Percentiles rank a stretch among this genome's conserved stretches.
These are phyloP conservation scores for Malus hybrid DNA, from an alignment of 331 rosid species.

Conservation along the genomic window DNA sequence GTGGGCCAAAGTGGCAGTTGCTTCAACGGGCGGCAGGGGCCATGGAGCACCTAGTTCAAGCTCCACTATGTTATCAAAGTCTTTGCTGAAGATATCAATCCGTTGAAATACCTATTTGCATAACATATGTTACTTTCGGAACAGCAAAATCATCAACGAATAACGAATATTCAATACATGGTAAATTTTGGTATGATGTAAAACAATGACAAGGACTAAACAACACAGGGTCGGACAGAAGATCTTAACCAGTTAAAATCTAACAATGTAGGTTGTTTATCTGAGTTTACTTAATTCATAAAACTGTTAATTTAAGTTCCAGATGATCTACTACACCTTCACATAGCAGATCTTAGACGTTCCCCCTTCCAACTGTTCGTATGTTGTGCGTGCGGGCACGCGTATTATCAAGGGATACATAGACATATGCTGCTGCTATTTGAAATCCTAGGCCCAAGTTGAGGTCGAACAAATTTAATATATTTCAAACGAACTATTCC, in stretches of 20 bases:
- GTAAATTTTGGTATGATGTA: background rate
- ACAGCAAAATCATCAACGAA: background rate
- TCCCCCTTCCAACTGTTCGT: background rate
- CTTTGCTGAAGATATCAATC: constrained; percentile 71
- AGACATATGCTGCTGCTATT: background rate
- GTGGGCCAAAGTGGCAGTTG: constrained; percentile 90
- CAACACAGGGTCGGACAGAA: background rate
- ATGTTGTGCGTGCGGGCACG: background rate
- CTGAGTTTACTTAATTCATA: background rate
- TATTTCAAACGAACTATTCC: background rate
- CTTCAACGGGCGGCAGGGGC: constrained; percentile 71
- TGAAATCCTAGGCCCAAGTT: background rate
- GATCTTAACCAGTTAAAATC: background rate
- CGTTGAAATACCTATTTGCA: constrained; percentile 76
- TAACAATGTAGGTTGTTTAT: background rate
- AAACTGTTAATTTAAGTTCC: background rate
- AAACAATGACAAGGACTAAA: background rate
- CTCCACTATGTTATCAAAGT: constrained; percentile 87
- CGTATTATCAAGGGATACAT: background rate
- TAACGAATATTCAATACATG: background rate
- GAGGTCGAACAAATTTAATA: background rate
- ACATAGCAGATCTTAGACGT: background rate
- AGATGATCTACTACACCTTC: no score
- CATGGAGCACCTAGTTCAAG: constrained; percentile 86
- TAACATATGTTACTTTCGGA: background rate